Percentiles rank a stretch among this genome's conserved stretches.
These are phyloP conservation scores for Ramularia endophylla DNA, from an alignment of 2,329 filamentous ascomycete species.

Conservation along the genomic window DNA sequence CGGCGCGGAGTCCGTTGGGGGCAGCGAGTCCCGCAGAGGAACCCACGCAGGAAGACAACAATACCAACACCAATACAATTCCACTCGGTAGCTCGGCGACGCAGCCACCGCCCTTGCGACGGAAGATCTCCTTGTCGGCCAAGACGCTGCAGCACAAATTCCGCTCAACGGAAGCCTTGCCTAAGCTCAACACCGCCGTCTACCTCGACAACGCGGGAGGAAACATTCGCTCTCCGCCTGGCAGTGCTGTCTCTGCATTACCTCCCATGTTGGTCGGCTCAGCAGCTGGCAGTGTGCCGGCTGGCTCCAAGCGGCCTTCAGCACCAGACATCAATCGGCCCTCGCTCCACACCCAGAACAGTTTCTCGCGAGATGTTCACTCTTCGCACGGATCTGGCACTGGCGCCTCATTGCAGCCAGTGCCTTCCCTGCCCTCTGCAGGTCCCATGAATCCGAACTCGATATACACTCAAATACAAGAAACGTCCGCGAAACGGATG, in stretches of 20 bases:
- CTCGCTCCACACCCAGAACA: conserved; percentile 18
- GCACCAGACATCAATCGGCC: conserved; percentile 9
- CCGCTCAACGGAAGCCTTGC: conserved; percentile 17
- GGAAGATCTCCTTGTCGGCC: conserved; percentile 19
- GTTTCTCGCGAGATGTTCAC: conserved; percentile 20
- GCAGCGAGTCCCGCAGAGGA: conserved; percentile 2
- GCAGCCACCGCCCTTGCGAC: conserved; percentile 8
- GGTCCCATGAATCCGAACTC: conserved; percentile 38
- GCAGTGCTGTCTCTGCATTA: background rate
- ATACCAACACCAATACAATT: background rate
- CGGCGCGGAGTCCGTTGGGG: too few species aligned
- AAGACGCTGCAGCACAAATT: conserved; percentile 18
- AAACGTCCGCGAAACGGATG: conserved; percentile 85
- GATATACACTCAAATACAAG: conserved; percentile 66
- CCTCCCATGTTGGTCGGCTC: conserved; percentile 16
- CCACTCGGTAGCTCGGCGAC: conserved; percentile 1
- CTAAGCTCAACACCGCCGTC: conserved; percentile 9
- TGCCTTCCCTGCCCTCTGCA: conserved; percentile 9
- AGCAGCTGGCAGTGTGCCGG: conserved; percentile 7
- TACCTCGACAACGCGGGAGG: conserved; percentile 10
- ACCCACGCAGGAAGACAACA: background rate
- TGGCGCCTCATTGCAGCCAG: conserved; percentile 18
- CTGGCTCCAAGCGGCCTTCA: conserved; percentile 4
- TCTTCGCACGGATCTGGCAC: conserved; percentile 16
- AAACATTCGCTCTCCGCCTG: background rate